Conservation (phyloP, 352 stramenopile species). For the Pythium folliculosum region DNA sequence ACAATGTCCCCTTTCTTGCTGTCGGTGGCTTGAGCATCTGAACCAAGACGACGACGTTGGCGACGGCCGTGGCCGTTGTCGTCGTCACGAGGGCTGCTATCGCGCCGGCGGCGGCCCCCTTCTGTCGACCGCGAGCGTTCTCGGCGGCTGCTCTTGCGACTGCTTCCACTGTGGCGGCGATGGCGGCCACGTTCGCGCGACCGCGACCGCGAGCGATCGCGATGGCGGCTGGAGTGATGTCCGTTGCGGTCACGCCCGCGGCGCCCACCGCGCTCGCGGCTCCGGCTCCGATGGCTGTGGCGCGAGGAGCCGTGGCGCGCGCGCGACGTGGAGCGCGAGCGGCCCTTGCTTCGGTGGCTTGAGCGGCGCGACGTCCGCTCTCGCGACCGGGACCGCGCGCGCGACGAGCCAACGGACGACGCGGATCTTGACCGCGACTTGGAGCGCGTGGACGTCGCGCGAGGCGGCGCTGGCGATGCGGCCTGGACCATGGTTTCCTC, state of each 20-base stretch:
- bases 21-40: not conserved
- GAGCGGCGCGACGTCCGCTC: conserved; percentile 16
- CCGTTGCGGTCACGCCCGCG: not conserved
- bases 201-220: conserved; percentile 15
- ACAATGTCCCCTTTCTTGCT: not conserved
- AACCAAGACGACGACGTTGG: conserved; percentile 14
- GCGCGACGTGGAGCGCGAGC: conserved; percentile 19
- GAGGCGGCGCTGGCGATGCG: conserved; percentile 1
- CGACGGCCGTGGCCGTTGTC: not conserved
- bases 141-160: conserved; percentile 22
- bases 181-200: conserved; percentile 6
- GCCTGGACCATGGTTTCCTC: conserved; percentile 9
- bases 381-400: conserved; percentile 26
- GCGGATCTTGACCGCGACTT: conserved; percentile 19
- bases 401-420: not conserved
- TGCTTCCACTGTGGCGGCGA: conserved; percentile 10
- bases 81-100: conserved; percentile 1
- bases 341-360: conserved; percentile 22
- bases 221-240: conserved; percentile 14
- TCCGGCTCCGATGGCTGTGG: conserved; percentile 21
- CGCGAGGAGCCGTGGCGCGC: conserved; percentile 8
- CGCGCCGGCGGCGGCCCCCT: not conserved
- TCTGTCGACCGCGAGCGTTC: conserved; percentile 25
- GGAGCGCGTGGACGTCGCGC: conserved; percentile 13
- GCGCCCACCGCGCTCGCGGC: conserved; percentile 8